phyloP scores from a whole-genome alignment of 1,139 yeast genomes.

The Protomyces inouyei region DNA sequence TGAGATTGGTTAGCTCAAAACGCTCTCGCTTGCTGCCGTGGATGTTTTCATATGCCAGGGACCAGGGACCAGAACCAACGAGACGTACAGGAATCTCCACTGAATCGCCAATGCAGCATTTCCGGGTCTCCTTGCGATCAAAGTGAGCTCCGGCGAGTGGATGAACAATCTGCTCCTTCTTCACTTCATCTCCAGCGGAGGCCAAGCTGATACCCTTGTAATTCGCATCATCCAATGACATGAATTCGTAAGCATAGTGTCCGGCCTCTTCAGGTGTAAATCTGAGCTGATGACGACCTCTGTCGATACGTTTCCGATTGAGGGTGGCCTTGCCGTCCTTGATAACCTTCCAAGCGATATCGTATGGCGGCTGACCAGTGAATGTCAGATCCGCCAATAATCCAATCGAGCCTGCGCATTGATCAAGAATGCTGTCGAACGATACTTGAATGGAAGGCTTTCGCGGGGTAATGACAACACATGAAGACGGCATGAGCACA shows the following conservation, averaged over 20 bases:
- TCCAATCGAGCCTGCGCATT: conserved; percentile 91
- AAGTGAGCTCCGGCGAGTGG: conserved; percentile 43
- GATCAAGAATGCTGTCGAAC: conserved; percentile 59
- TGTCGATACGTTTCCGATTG: conserved; percentile 35
- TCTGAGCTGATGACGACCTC: conserved; percentile 50
- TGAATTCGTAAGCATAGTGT: conserved; percentile 65
- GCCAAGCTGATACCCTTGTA: conserved; percentile 38
- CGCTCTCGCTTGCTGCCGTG: conserved; percentile 49
- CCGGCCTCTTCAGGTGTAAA: conserved; percentile 82
- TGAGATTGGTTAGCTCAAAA: conserved; percentile 46
- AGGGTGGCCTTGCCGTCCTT: conserved; percentile 37
- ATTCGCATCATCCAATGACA: conserved; percentile 41
- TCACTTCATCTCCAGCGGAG: conserved; percentile 34
- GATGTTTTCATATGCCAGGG: conserved; percentile 62
- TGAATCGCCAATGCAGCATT: conserved; percentile 48
- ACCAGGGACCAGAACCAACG: conserved; percentile 75
- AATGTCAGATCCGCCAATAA: conserved; percentile 62
- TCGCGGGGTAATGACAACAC: conserved; percentile 48
- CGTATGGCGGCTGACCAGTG: conserved; percentile 78
- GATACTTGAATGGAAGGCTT: conserved; percentile 46
- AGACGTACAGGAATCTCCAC: conserved; percentile 54
- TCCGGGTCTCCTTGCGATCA: conserved; percentile 34
- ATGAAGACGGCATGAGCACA: conserved; percentile 47
- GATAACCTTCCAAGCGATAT: conserved; percentile 55
- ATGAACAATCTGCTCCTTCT: conserved; percentile 39